phyloP scores from a whole-genome alignment of 495 filamentous ascomycete genomes.

The Trichoderma gamsii region DNA sequence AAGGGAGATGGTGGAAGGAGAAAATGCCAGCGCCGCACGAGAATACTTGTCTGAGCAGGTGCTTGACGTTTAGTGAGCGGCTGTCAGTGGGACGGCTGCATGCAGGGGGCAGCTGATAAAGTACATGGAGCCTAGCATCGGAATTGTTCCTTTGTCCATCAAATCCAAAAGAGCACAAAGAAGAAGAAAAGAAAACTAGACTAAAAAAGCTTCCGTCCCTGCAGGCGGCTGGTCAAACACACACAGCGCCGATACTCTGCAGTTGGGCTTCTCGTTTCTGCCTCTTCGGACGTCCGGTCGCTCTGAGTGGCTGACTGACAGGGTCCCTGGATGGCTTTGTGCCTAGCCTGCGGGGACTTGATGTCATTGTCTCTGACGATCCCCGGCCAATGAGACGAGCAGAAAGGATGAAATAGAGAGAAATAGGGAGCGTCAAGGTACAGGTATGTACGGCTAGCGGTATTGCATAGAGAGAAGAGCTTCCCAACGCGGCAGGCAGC shows the following conservation, averaged over 20 bases:
- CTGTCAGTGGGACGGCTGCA: not conserved
- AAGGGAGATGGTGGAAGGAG: not conserved
- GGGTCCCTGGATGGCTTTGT: not conserved
- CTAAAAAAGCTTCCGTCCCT: constrained; percentile 17
- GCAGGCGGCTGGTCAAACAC: constrained; percentile 3
- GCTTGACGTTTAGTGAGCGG: too few relatives aligned
- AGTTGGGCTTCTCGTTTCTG: not conserved
- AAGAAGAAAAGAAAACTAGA: constrained; percentile 15
- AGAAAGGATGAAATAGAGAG: not conserved
- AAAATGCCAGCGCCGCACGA: not conserved
- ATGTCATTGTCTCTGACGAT: constrained; percentile 11
- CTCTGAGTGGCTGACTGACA: constrained; percentile 6
- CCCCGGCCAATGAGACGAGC: not conserved
- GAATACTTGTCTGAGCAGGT: not conserved
- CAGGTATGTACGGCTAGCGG: too few relatives aligned
- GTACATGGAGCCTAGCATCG: too few relatives aligned
- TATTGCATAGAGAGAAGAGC: not conserved
- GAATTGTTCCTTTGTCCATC: too few relatives aligned
- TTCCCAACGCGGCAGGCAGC: constrained; percentile 3
- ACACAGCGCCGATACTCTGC: not conserved
- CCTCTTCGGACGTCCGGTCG: not conserved
- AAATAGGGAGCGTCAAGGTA: not conserved
- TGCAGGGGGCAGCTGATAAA: not conserved
- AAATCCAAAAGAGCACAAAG: not conserved
- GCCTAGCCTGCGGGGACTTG: not conserved